A percentile compares a stretch with the other conserved stretches of the same genome.
These are phyloP conservation scores for Pseudofabraea citricarpa DNA, from an alignment of 2,329 filamentous ascomycete species.

Conservation along the genomic window DNA sequence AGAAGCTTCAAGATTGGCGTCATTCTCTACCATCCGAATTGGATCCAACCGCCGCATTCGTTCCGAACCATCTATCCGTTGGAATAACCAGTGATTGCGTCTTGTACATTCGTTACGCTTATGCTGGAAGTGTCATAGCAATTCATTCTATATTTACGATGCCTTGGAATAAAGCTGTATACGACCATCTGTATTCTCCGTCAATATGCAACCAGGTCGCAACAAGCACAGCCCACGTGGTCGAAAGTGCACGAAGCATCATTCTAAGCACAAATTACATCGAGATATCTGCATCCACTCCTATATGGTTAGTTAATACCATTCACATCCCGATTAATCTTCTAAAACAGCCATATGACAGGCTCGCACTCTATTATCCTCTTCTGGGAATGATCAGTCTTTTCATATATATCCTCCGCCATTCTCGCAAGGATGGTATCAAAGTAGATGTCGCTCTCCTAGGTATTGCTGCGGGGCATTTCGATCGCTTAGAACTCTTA, in stretches of 20 bases:
- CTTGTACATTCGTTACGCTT: constrained; percentile 4
- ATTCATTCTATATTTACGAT: constrained; percentile 6
- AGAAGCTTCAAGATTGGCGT: constrained; percentile 3
- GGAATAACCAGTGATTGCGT: neutral
- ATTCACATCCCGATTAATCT: neutral
- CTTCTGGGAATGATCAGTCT: neutral
- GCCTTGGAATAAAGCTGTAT: constrained; percentile 6
- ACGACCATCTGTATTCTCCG: neutral
- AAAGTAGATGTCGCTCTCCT: neutral
- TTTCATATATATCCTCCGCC: neutral
- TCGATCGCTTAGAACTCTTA: neutral
- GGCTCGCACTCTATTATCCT: constrained; percentile 1
- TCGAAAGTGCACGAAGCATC: neutral
- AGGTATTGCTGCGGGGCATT: neutral
- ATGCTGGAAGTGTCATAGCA: constrained; percentile 4
- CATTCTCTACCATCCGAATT: constrained; percentile 2
- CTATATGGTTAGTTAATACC: neutral
- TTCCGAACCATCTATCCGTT: constrained; percentile 1
- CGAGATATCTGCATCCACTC: neutral
- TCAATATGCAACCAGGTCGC: neutral
- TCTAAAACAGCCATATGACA: neutral
- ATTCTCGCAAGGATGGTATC: neutral
- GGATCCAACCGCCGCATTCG: constrained; percentile 2
- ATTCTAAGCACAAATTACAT: constrained; percentile 1
- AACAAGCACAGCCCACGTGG: neutral